Evolutionary conservation across 805 yeast species (phyloP).

Genomic region (Wickerhamomyces chaumierensis): DNA sequence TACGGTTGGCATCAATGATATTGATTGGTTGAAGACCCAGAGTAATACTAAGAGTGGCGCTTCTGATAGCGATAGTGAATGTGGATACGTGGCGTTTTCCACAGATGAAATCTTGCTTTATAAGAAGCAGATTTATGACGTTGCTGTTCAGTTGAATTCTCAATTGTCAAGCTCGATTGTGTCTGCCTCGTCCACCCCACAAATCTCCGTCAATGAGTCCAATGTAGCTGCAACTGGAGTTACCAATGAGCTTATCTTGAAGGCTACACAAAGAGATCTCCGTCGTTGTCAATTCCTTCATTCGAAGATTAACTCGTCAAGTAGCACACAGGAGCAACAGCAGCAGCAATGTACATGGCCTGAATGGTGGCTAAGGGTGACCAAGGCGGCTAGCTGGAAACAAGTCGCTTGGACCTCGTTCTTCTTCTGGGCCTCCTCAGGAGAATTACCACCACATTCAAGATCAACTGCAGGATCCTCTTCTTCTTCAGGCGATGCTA

Average conservation of each 20-base stretch:
- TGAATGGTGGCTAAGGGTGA: slow-evolving; percentile 34
- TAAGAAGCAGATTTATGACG: slow-evolving; percentile 41
- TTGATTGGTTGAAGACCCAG: slow-evolving; percentile 23
- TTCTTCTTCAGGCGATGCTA: too few species aligned
- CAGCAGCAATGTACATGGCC: too few species aligned
- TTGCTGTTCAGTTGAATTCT: slow-evolving; percentile 19
- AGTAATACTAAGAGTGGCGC: too few species aligned
- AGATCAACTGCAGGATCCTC: too few species aligned
- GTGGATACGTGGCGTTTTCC: too few species aligned
- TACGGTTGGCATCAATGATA: slow-evolving; percentile 52
- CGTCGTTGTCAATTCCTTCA: slow-evolving; percentile 20
- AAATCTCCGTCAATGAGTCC: too few species aligned
- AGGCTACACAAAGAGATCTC: slow-evolving; percentile 27
- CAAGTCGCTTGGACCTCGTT: slow-evolving; percentile 59
- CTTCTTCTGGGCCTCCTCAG: slow-evolving; percentile 85
- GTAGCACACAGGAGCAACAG: too few species aligned
- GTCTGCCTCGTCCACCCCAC: too few species aligned
- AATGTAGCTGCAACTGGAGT: too few species aligned
- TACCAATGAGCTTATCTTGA: too few species aligned
- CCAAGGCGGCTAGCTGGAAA: slow-evolving; percentile 42
- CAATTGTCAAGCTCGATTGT: slow-evolving; percentile 1
- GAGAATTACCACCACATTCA: slow-evolving; percentile 27
- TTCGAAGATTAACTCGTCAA: too few species aligned
- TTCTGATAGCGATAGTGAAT: too few species aligned
- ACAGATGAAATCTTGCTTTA: slow-evolving; percentile 55